Conservation (phyloP, 768 basidiomycete species). For the Sistotremastrum suecicum region DNA sequence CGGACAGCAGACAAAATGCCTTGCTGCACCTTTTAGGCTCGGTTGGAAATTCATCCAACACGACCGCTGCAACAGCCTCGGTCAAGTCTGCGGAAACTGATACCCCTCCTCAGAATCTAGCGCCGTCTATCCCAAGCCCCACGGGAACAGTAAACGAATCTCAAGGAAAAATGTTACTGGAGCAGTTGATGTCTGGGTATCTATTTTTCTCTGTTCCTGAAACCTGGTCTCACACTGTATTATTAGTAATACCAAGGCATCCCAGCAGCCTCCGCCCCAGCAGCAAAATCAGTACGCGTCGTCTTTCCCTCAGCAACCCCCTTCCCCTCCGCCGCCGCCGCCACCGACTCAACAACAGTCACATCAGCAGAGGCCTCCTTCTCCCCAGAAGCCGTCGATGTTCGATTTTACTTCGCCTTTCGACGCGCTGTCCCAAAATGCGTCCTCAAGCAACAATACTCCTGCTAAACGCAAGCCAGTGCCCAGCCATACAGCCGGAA, state of each 20-base stretch:
- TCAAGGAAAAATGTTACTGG: constrained; percentile 62
- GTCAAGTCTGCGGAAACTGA: constrained; percentile 14
- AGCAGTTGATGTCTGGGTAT: constrained; percentile 74
- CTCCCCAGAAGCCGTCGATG: constrained; percentile 66
- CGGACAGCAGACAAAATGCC: constrained; percentile 60
- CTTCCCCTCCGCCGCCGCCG: constrained; percentile 4
- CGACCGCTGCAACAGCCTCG: constrained; percentile 10
- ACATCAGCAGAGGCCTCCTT: constrained; percentile 34
- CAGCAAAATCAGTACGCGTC: constrained; percentile 1
- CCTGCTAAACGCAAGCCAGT: constrained; percentile 23
- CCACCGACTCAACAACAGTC: constrained; percentile 4
- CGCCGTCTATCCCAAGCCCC: constrained; percentile 48
- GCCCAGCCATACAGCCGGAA: constrained; percentile 12
- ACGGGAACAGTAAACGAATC: constrained; percentile 47
- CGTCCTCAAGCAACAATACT: constrained; percentile 36
- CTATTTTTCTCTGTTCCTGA: constrained; percentile 14
- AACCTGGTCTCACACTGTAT: too few relatives aligned
- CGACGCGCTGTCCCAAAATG: constrained; percentile 53
- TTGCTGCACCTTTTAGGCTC: constrained; percentile 56
- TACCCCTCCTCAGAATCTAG: constrained; percentile 48
- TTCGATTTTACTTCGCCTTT: constrained; percentile 81
- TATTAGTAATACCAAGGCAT: constrained; percentile 15
- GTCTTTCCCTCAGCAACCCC: constrained; percentile 5
- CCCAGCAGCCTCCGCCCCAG: constrained; percentile 18
- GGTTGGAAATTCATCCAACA: constrained; percentile 23